Evolutionary conservation across 2,329 filamentous ascomycete genomes (phyloP), one percentile per base, ranked within the genome.

Genomic region (Aspergillus pseudoglaucus): DNA sequence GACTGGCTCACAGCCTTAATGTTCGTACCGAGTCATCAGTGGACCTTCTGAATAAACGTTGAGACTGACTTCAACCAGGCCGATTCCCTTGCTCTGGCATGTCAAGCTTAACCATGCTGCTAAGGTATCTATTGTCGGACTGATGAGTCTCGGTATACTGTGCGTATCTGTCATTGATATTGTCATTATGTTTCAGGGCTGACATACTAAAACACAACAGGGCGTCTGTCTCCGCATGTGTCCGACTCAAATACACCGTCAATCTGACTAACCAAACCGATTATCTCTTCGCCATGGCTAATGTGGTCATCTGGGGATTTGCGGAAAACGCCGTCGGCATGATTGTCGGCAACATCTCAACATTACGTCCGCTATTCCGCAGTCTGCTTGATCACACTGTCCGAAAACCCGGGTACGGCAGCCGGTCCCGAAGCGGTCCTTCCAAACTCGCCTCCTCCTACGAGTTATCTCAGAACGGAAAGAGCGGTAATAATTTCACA

Each of bases 341-440:
- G 51, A 66, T 73, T 6, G 74, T 76, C 10, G 74, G 73, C 2
- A 75, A 72, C 6, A 61, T 74, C 33, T 71, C 73, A 6, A 69
- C 73, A 3, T 65, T 76, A 1, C 72, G 74, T 0, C 74, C 74
- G 1, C 58, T 77, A 6, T 64, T 76, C 45, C 57, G 58, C 45
- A 48, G 63, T 20, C 45, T 60, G 6, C 47, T 53, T 32, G 50
- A 58, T 18, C 32, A 48, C 38, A 58, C 52, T n/a, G 22, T 59
- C 45, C 35, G 44, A 51, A 47, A 27, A 27, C 9, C 25, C 35
- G 54, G 47, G 25, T 48, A 47, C 32, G 44, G 45, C 42, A 23
- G 39, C 30, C 47, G 50, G 2, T 51, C 48, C 10, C 35, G 2
- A 80, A 83, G 62, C 80, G 80, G 6, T 83, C 82, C 59, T 83